These are phyloP conservation scores for Salix brachista DNA, from an alignment of 345 rosid genomes.

Conservation along the genomic window DNA sequence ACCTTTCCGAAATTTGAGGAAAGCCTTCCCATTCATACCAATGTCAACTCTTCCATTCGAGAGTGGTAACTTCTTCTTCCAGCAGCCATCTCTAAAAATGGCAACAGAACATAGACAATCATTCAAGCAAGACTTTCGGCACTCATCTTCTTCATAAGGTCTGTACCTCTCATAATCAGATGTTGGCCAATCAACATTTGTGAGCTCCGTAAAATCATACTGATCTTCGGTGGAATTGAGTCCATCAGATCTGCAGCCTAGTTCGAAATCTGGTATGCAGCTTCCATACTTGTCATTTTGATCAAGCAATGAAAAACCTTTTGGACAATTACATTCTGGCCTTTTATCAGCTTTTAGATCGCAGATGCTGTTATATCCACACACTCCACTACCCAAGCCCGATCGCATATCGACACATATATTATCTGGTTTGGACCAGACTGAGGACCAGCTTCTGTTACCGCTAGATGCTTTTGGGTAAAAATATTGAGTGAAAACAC, in stretches of 20 bases:
- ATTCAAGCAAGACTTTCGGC: neutral
- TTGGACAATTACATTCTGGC: slow-evolving; percentile 24
- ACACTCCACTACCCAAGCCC: slow-evolving; percentile 13
- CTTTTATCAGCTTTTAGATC: neutral
- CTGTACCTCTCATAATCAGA: slow-evolving; percentile 13
- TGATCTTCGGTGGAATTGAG: neutral
- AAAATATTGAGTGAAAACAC: neutral
- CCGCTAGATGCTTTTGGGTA: neutral
- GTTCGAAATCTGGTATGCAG: slow-evolving; percentile 7
- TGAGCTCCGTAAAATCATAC: neutral
- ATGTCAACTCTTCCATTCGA: slow-evolving; percentile 22
- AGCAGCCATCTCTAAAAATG: slow-evolving; percentile 19
- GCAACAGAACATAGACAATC: neutral
- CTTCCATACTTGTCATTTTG: neutral
- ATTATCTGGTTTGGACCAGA: slow-evolving; percentile 10
- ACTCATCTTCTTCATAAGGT: neutral
- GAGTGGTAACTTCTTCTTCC: slow-evolving; percentile 43
- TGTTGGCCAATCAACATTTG: neutral
- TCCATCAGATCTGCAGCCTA: neutral
- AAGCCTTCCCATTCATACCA: slow-evolving; percentile 8
- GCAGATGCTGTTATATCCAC: slow-evolving; percentile 37
- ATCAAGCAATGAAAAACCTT: slow-evolving; percentile 7
- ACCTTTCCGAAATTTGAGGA: slow-evolving; percentile 29
- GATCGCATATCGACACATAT: neutral
- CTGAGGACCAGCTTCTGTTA: neutral